Conservation (phyloP, 2,329 filamentous ascomycete species). For the Rhynchosporium graminicola region DNA sequence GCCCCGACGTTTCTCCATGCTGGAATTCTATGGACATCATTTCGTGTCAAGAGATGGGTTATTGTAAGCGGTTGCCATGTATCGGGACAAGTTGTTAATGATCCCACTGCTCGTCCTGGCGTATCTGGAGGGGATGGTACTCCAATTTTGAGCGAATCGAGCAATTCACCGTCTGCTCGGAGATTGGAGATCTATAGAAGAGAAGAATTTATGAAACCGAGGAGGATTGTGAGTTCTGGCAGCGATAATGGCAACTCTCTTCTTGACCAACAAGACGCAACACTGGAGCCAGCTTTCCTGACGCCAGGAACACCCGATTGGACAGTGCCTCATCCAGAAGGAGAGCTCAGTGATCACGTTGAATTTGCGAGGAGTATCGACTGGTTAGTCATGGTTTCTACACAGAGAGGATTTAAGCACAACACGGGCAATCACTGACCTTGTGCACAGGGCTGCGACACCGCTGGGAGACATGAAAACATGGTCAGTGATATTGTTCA, state of each 20-base stretch:
- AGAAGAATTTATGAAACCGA: conserved; percentile 6
- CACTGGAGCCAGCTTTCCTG: conserved; percentile 20
- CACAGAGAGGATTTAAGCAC: background rate
- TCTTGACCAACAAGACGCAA: conserved; percentile 2
- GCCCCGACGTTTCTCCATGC: conserved; percentile 59
- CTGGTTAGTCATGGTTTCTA: conserved; percentile 51
- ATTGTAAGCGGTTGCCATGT: conserved; percentile 58
- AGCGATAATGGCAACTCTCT: conserved; percentile 14
- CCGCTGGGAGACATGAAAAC: conserved; percentile 71
- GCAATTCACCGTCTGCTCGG: conserved; percentile 13
- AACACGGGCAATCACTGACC: background rate
- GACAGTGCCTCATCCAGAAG: conserved; percentile 66
- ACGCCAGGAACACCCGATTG: conserved; percentile 51
- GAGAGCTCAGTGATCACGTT: conserved; percentile 67
- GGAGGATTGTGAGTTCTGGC: conserved; percentile 14
- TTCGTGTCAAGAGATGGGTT: conserved; percentile 66
- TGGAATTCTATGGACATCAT: conserved; percentile 67
- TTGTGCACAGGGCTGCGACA: conserved; percentile 50
- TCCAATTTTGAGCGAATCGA: background rate
- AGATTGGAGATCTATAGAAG: conserved; percentile 15
- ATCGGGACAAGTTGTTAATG: conserved; percentile 10
- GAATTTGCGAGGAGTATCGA: conserved; percentile 69
- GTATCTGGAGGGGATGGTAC: background rate
- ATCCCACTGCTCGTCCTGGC: background rate
- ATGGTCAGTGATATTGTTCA: conserved; percentile 46